Percentiles rank a stretch among this genome's conserved stretches.
phyloP scores from a whole-genome alignment of 2,329 filamentous ascomycete genomes.

The Fusarium beomiforme region DNA sequence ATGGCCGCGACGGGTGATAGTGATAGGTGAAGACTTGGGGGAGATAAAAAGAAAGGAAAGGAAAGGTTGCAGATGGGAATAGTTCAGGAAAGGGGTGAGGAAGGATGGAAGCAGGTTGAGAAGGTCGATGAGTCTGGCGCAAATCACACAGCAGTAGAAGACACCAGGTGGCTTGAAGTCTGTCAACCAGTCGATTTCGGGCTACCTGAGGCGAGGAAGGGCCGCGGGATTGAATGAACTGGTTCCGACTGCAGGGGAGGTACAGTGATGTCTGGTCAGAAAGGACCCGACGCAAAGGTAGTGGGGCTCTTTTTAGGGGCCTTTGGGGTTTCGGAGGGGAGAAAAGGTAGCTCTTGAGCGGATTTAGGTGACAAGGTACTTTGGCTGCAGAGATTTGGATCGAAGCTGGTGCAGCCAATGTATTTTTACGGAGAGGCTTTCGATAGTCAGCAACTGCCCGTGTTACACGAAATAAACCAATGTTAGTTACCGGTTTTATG shows the following conservation, averaged over 20 bases:
- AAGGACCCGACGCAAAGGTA: constrained; percentile 30
- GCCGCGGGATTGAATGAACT: constrained; percentile 40
- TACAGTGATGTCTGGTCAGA: constrained; percentile 35
- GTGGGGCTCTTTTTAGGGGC: constrained; percentile 17
- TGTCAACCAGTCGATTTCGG: constrained; percentile 41
- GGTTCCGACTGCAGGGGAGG: constrained; percentile 42
- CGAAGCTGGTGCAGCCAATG: constrained; percentile 11
- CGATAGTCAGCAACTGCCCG: constrained; percentile 5
- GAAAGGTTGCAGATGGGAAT: constrained; percentile 20
- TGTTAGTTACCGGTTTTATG: not conserved
- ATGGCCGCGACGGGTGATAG: constrained; percentile 24
- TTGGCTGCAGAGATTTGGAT: constrained; percentile 9
- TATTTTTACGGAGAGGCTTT: constrained; percentile 16
- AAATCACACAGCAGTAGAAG: constrained; percentile 44
- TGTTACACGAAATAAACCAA: not conserved
- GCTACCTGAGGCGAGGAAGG: constrained; percentile 43
- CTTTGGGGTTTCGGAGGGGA: constrained; percentile 1
- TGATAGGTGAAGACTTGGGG: not conserved
- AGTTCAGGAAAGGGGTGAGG: constrained; percentile 31
- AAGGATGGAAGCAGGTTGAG: constrained; percentile 25
- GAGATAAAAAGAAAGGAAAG: not conserved
- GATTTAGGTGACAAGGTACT: constrained; percentile 22
- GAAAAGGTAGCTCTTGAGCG: constrained; percentile 22
- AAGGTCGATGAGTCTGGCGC: constrained; percentile 38
- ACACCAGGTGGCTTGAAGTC: constrained; percentile 49